Conservation (phyloP, 148 eudicot genomes). For the Arctostaphylos glauca region DNA sequence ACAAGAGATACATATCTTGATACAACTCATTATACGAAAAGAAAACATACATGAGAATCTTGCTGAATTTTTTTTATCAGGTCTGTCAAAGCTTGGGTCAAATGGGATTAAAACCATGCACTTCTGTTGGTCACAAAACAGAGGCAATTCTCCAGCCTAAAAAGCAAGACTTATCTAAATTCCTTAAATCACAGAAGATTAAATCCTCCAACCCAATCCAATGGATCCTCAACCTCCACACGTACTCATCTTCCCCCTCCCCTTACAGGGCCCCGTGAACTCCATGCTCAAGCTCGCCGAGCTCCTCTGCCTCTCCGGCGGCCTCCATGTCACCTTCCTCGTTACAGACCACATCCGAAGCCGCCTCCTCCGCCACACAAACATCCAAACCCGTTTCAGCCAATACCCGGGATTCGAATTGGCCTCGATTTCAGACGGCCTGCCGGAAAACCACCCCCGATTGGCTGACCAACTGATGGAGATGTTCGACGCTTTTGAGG, state of each 20-base stretch:
- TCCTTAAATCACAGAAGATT: neutral
- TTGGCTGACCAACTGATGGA: neutral
- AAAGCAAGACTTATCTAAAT: no score
- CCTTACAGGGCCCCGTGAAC: slow-evolving; percentile 2
- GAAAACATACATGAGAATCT: no score
- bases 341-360: slow-evolving; percentile 5
- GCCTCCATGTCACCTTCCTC: slow-evolving; percentile 15
- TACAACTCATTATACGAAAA: no score
- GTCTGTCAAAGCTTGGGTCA: no score
- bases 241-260: slow-evolving; percentile 15
- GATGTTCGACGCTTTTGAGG: neutral
- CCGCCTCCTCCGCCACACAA: slow-evolving; percentile 17
- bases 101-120: no score
- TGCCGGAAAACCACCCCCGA: neutral
- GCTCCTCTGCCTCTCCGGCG: slow-evolving; percentile 14
- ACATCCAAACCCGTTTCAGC: neutral
- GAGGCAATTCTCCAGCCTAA: no score
- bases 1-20: no score
- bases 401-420: slow-evolving; percentile 1
- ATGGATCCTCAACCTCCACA: slow-evolving; percentile 12
- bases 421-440: slow-evolving; percentile 15
- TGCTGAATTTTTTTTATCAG: no score
- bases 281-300: slow-evolving; percentile 22
- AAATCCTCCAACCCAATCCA: neutral
- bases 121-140: no score